Base-by-base conservation (phyloP, 768 basidiomycete species). In the Boletus rex-veris region DNA sequence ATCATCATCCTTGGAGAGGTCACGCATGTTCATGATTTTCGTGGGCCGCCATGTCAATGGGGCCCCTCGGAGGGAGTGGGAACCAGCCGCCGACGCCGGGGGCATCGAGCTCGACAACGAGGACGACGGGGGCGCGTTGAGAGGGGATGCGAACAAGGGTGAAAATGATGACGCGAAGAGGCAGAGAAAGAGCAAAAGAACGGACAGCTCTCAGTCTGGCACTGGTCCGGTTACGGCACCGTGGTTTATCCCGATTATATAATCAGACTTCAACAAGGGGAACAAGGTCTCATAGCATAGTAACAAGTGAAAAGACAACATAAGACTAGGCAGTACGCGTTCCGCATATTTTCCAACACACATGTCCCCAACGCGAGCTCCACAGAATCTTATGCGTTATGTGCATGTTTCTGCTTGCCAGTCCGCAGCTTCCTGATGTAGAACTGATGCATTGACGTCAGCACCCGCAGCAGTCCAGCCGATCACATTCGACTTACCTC, bases 381-480 rank as follows among this genome's bases (percentile, higher is more conserved):
- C 10, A 33, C 33, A 38, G 37, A 14, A 52, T 37, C 64, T 71
- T 56, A 77, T 65, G 75, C 74, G 48, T 68, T 73, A 64, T 80
- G 75, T 40, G 86, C 91, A 75, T 97, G 94, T 82, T 95, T 97
- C 79, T 92, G 88, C 82, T 97, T 97, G 71, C 90, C 87, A 59
- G 89, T 82, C 75, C 90, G 86, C 75, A 98, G 79, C 73, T 95
- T 95, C 79, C 91, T 85, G 68, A 93, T 75, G 80, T 96, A 97
- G 79, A 98, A 97, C 91, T 95, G 62, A 11, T 60, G 35, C 58
- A 43, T 41, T 44, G 60, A 63, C 67, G 60, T 67, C 57, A 70
- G 62, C 45, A 48, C 44, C 28, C 46, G 53, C 50, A 54, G 37
- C 30, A 39, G 30, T 15, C 5, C 19, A 31, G 21, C 12, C 11